A percentile compares a stretch with the other conserved stretches of the same genome.
phyloP scores from a whole-genome alignment of 441 rosid species.

The Corymbia calophylla region DNA sequence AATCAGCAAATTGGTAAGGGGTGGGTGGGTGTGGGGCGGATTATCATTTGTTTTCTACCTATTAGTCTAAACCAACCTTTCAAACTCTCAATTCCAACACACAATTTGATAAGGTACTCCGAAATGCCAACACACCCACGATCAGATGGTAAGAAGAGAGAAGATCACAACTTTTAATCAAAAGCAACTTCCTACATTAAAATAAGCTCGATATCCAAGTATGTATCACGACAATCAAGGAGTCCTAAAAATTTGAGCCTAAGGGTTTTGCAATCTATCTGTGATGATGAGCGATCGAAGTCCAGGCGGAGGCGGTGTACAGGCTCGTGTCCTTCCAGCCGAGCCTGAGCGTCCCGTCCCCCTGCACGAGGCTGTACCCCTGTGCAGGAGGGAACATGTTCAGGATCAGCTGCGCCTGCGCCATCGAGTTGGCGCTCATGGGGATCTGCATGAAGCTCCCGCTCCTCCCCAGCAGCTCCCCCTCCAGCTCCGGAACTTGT shows the following conservation, averaged over 20 bases:
- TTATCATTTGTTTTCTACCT: neutral
- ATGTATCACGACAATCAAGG: neutral
- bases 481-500: conserved; percentile 48
- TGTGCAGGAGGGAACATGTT: conserved; percentile 59
- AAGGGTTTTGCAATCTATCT: neutral
- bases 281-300: conserved; percentile 5
- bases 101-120: neutral
- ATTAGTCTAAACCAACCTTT: neutral
- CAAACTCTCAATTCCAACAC: neutral
- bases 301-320: conserved; percentile 69
- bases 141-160: neutral
- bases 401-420: conserved; percentile 60
- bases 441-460: conserved; percentile 30
- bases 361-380: conserved; percentile 52
- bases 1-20: neutral
- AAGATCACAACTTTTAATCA: neutral
- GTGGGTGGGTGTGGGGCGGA: neutral
- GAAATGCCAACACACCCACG: neutral
- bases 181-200: neutral
- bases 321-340: conserved; percentile 66
- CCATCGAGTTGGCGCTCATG: conserved; percentile 58
- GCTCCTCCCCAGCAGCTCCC: conserved; percentile 22
- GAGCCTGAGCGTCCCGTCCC: conserved; percentile 52
- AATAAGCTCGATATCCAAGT: neutral
- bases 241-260: neutral